Conservation (phyloP, 2,329 filamentous ascomycete species). For the Dothistroma pini region DNA sequence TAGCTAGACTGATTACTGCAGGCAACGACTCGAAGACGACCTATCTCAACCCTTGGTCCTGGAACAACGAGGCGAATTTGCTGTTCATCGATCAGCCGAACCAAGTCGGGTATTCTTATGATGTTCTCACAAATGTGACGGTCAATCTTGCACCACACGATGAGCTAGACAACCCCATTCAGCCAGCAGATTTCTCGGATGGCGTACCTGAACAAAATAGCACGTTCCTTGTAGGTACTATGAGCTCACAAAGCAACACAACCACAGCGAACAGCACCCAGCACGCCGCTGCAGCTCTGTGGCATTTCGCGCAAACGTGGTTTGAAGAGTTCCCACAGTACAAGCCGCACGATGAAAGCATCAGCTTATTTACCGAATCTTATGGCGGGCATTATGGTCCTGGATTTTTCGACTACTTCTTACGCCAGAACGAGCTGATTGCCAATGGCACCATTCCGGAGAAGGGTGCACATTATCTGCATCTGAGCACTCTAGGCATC, state of each 20-base stretch:
- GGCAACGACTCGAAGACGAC: conserved; percentile 25
- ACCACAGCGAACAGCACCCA: conserved; percentile 31
- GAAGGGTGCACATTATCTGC: conserved; percentile 40
- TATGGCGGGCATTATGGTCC: conserved; percentile 58
- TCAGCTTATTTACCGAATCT: conserved; percentile 66
- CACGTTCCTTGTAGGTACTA: conserved; percentile 51
- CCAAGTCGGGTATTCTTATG: conserved; percentile 34
- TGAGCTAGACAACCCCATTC: conserved; percentile 10
- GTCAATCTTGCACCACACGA: conserved; percentile 15
- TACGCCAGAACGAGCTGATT: conserved; percentile 55
- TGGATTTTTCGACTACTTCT: conserved; percentile 56
- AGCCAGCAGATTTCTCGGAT: conserved; percentile 31
- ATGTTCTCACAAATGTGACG: conserved; percentile 34
- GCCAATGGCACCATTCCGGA: conserved; percentile 43
- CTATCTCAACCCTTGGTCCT: conserved; percentile 55
- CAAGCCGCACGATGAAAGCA: conserved; percentile 45
- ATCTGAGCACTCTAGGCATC: conserved; percentile 52
- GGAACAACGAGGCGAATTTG: conserved; percentile 58
- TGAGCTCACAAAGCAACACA: conserved; percentile 49
- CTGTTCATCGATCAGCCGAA: conserved; percentile 44
- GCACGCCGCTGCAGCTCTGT: conserved; percentile 46
- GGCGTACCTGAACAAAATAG: conserved; percentile 35
- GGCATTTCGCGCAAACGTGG: conserved; percentile 59
- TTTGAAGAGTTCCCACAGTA: conserved; percentile 40
- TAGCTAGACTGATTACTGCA: not conserved